Percentiles rank a stretch among this genome's conserved stretches.
Evolutionary conservation across 169 alveolate genomes (phyloP).

Genomic region (Theileria parva): DNA sequence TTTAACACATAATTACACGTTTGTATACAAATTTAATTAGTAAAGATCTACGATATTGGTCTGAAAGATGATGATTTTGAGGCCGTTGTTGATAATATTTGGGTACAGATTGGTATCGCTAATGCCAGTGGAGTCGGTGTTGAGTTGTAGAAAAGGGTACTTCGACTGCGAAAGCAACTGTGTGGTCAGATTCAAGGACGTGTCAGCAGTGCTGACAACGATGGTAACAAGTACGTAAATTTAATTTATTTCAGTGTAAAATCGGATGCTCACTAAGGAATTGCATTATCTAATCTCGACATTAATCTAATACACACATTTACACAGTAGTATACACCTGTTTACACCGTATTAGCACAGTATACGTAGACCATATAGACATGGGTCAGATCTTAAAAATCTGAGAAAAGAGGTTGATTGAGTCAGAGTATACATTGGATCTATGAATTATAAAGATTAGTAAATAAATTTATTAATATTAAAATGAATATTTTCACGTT

Average conservation of each 20-base stretch:
- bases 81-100: neutral
- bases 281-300: neutral
- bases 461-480: neutral
- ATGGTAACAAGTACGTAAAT: neutral
- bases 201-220: neutral
- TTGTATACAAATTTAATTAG: too few relatives aligned
- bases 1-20: too few relatives aligned
- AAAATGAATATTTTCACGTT: constrained; percentile 1
- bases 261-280: constrained; percentile 1
- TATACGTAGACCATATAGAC: too few relatives aligned
- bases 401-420: neutral
- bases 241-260: neutral
- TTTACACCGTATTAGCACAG: too few relatives aligned
- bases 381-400: neutral
- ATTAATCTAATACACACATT: neutral
- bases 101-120: neutral
- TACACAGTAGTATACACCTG: too few relatives aligned
- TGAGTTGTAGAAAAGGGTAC: neutral
- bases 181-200: neutral
- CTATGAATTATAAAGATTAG: neutral
- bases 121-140: neutral
- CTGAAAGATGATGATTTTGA: neutral
- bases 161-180: neutral
- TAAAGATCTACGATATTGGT: too few relatives aligned
- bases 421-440: neutral